Evolutionary conservation across 106 monocot genomes (phyloP).

Genomic region (Phalaenopsis equestris): DNA sequence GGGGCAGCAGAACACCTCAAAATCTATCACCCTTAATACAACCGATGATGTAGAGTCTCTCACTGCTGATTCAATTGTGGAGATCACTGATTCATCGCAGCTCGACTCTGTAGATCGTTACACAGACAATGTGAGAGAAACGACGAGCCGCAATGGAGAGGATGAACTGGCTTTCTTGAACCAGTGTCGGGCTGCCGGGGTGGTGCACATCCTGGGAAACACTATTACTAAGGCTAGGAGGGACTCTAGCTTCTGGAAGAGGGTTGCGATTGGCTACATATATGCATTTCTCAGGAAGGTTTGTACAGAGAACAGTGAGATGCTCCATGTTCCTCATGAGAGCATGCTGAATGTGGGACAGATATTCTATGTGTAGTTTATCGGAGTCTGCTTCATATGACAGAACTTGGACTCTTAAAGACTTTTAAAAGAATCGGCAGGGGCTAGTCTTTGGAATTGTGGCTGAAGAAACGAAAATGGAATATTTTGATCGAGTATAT

Average conservation of each 20-base stretch:
- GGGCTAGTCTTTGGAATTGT: background rate
- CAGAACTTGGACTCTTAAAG: background rate
- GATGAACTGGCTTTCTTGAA: conserved; percentile 76
- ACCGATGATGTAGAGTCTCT: conserved; percentile 13
- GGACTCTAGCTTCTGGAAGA: conserved; percentile 52
- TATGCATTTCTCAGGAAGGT: conserved; percentile 75
- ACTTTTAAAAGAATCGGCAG: background rate
- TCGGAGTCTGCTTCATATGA: background rate
- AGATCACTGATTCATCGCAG: conserved; percentile 6
- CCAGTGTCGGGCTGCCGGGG: conserved; percentile 57
- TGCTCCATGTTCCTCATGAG: conserved; percentile 81
- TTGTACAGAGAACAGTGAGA: conserved; percentile 78
- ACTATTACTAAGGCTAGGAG: conserved; percentile 55
- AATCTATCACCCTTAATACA: conserved; percentile 3
- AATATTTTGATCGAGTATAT: background rate
- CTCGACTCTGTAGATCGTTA: conserved; percentile 37
- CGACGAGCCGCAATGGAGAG: conserved; percentile 13
- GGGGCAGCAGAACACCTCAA: conserved; percentile 1
- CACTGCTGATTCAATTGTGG: conserved; percentile 4
- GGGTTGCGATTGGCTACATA: conserved; percentile 48
- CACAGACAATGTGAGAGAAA: conserved; percentile 4
- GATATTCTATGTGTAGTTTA: conserved; percentile 63
- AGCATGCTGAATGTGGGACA: conserved; percentile 84
- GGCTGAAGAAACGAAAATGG: background rate
- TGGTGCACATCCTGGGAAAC: conserved; percentile 86